phyloP scores from a whole-genome alignment of 2,329 filamentous ascomycete genomes.

The Xylariaceae sp. region DNA sequence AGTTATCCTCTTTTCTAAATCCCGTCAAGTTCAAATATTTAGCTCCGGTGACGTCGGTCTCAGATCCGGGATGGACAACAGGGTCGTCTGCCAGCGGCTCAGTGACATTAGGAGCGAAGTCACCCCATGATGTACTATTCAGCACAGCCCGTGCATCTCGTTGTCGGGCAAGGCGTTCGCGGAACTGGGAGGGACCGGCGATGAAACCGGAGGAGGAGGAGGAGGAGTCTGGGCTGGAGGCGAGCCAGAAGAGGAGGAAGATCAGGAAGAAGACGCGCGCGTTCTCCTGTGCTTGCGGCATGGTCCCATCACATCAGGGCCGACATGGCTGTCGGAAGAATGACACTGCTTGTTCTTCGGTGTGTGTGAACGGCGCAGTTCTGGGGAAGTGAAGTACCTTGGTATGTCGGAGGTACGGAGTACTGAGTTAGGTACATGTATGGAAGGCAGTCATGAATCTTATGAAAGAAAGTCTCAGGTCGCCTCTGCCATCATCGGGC shows the following conservation, averaged over 20 bases:
- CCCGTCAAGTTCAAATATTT: slow-evolving; percentile 71
- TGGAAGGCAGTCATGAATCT: too few species aligned
- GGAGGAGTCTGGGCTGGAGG: slow-evolving; percentile 38
- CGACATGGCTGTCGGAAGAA: slow-evolving; percentile 18
- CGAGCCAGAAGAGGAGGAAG: slow-evolving; percentile 43
- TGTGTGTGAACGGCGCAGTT: too few species aligned
- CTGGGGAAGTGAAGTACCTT: too few species aligned
- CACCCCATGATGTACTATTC: slow-evolving; percentile 56
- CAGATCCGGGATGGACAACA: neutral
- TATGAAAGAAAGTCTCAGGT: too few species aligned
- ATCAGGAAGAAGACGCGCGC: slow-evolving; percentile 41
- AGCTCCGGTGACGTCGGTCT: slow-evolving; percentile 9
- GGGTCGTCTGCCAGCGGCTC: slow-evolving; percentile 1
- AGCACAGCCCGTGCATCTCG: slow-evolving; percentile 49
- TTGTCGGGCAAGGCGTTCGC: slow-evolving; percentile 48
- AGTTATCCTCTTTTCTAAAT: slow-evolving; percentile 67
- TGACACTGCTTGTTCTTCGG: too few species aligned
- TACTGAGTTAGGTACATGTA: too few species aligned
- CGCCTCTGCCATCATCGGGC: too few species aligned
- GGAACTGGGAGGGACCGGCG: slow-evolving; percentile 38
- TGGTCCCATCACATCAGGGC: slow-evolving; percentile 33
- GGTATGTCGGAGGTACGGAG: too few species aligned
- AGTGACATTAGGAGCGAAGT: slow-evolving; percentile 47
- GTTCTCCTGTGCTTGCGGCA: slow-evolving; percentile 47
- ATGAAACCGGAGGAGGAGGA: slow-evolving; percentile 40